Percentiles rank a stretch among this genome's conserved stretches.
Conservation (phyloP, 805 yeast species). For the Sporopachydermia lactativora region DNA sequence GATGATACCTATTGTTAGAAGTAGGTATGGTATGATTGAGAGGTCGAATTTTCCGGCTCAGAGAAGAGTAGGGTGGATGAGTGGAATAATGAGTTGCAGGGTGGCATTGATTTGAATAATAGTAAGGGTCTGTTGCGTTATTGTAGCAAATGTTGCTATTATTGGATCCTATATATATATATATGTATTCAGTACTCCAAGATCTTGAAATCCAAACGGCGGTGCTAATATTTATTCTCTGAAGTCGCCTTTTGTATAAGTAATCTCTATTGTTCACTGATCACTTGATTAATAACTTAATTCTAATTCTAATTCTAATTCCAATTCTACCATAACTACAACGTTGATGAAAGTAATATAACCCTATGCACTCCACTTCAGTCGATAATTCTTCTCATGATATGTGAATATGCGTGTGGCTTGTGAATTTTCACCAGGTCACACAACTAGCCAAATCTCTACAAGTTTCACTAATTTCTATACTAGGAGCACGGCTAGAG, state of each 20-base stretch:
- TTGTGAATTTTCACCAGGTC: conserved; percentile 1
- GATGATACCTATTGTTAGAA: not conserved
- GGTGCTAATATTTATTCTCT: conserved; percentile 1
- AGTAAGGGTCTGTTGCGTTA: not conserved
- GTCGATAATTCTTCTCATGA: conserved; percentile 1
- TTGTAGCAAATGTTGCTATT: not conserved
- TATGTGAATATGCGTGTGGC: conserved; percentile 1
- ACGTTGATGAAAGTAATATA: not conserved
- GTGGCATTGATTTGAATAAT: conserved; percentile 1
- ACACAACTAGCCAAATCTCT: conserved; percentile 1
- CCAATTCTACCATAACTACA: conserved; percentile 1
- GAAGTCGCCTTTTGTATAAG: conserved; percentile 1
- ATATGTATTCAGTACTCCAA: conserved; percentile 1
- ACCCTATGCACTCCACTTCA: conserved; percentile 1
- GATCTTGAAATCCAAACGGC: conserved; percentile 1
- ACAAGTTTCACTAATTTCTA: not conserved
- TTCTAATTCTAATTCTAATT: conserved; percentile 1
- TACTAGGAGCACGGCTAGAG: conserved; percentile 1
- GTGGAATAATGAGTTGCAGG: not conserved
- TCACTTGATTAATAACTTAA: not conserved
- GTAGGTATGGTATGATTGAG: conserved; percentile 1
- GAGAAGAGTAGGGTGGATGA: conserved; percentile 1
- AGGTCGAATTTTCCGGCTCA: conserved; percentile 1
- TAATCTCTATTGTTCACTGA: conserved; percentile 1
- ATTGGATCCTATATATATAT: not conserved